A percentile compares a stretch with the other conserved stretches of the same genome.
Evolutionary conservation across 2,329 filamentous ascomycete genomes (phyloP).

Genomic region (Fusarium graminum): DNA sequence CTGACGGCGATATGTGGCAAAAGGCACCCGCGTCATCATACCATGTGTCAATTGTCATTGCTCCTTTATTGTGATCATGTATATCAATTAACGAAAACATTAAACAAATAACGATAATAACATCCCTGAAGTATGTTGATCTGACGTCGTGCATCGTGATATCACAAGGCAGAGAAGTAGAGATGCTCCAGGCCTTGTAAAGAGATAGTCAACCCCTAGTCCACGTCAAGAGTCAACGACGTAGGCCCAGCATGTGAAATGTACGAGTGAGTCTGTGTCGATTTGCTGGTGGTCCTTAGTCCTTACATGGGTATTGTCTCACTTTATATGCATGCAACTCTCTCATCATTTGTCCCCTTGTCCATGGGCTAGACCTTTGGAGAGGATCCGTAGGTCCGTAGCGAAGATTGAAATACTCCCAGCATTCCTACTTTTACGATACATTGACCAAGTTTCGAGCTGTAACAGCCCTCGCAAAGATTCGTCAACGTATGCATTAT

Average conservation of each 20-base stretch:
- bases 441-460: neutral
- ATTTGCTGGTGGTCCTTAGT: slow-evolving; percentile 19
- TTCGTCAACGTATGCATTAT: neutral
- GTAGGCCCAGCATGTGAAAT: slow-evolving; percentile 37
- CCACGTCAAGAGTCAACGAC: slow-evolving; percentile 26
- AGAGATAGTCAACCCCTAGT: slow-evolving; percentile 21
- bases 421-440: neutral
- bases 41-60: slow-evolving; percentile 14
- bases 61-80: neutral
- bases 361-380: neutral
- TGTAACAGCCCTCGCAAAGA: neutral
- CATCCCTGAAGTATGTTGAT: slow-evolving; percentile 19
- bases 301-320: slow-evolving; percentile 27
- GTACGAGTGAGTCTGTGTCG: slow-evolving; percentile 24
- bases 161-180: slow-evolving; percentile 26
- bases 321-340: slow-evolving; percentile 15
- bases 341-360: slow-evolving; percentile 14
- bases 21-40: slow-evolving; percentile 30
- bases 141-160: slow-evolving; percentile 34
- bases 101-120: slow-evolving; percentile 1
- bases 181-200: neutral
- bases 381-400: neutral
- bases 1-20: neutral
- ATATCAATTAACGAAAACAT: neutral
- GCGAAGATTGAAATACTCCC: neutral